Evolutionary conservation across 2,329 filamentous ascomycete genomes (phyloP).

Genomic region (Neofusicoccum kwambonambiense): DNA sequence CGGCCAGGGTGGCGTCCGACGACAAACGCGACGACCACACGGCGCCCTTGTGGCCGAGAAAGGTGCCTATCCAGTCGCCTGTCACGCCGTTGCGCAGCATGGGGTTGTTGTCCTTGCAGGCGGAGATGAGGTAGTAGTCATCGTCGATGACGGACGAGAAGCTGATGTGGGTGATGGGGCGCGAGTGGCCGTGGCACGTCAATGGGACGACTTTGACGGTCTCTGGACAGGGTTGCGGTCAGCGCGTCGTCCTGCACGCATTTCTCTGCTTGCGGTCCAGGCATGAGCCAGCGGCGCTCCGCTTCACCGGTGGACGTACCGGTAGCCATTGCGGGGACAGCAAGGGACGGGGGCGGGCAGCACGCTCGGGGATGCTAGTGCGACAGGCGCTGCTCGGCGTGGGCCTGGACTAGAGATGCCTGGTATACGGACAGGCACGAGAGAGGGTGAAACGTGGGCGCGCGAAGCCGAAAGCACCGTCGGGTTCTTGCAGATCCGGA

Average conservation of each 20-base stretch:
- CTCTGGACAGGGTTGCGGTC: constrained; percentile 25
- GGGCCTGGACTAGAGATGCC: background rate
- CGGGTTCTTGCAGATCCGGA: constrained; percentile 11
- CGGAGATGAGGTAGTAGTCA: constrained; percentile 90
- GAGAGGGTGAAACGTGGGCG: constrained; percentile 12
- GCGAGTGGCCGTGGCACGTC: constrained; percentile 91
- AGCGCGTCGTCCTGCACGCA: background rate
- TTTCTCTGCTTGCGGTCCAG: background rate
- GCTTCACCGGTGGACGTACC: background rate
- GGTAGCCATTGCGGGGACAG: constrained; percentile 6
- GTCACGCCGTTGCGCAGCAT: constrained; percentile 97
- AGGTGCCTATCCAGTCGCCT: constrained; percentile 97
- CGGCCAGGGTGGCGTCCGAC: constrained; percentile 81
- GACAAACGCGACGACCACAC: constrained; percentile 95
- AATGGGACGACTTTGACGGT: constrained; percentile 71
- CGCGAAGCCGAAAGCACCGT: constrained; percentile 14
- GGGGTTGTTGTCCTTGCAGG: constrained; percentile 97
- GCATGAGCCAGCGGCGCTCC: background rate
- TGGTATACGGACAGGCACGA: background rate
- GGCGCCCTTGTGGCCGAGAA: constrained; percentile 96
- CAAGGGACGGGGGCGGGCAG: background rate
- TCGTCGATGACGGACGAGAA: constrained; percentile 83
- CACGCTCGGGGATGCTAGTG: background rate
- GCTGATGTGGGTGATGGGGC: constrained; percentile 85
- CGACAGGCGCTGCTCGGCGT: background rate